Percentiles rank a stretch among this genome's conserved stretches.
phyloP scores from a whole-genome alignment of 2,329 filamentous ascomycete genomes.

The Leptodontidium sp. region DNA sequence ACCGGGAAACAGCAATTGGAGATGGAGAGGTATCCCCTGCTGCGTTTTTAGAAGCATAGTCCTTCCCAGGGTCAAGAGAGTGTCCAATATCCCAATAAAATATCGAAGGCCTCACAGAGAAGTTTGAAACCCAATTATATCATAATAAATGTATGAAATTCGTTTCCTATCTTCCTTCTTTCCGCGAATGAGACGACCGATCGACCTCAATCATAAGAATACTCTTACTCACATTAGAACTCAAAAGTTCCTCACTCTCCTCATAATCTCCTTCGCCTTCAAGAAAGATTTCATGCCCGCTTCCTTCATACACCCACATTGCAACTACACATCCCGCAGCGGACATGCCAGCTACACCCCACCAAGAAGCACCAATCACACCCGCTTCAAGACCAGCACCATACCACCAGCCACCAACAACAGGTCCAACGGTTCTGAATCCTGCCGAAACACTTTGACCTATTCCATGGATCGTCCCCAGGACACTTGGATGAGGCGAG shows the following conservation, averaged over 20 bases:
- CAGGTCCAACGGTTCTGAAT: conserved; percentile 63
- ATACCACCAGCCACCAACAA: conserved; percentile 60
- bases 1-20: no score
- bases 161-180: conserved; percentile 1
- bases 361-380: conserved; percentile 64
- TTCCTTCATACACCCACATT: no score
- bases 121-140: no score
- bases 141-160: not conserved
- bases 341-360: conserved; percentile 46
- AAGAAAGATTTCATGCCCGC: no score
- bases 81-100: no score
- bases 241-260: no score
- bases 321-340: no score
- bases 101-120: no score
- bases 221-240: conserved; percentile 47
- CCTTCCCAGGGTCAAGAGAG: no score
- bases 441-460: conserved; percentile 63
- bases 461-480: conserved; percentile 66
- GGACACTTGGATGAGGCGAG: conserved; percentile 61
- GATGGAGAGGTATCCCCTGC: no score
- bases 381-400: conserved; percentile 61
- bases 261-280: no score
- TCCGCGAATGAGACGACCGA: not conserved
- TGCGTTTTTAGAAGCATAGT: no score
- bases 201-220: conserved; percentile 3